phyloP scores from a whole-genome alignment of 139 green algal species.

The Astrephomene gubernaculifera region DNA sequence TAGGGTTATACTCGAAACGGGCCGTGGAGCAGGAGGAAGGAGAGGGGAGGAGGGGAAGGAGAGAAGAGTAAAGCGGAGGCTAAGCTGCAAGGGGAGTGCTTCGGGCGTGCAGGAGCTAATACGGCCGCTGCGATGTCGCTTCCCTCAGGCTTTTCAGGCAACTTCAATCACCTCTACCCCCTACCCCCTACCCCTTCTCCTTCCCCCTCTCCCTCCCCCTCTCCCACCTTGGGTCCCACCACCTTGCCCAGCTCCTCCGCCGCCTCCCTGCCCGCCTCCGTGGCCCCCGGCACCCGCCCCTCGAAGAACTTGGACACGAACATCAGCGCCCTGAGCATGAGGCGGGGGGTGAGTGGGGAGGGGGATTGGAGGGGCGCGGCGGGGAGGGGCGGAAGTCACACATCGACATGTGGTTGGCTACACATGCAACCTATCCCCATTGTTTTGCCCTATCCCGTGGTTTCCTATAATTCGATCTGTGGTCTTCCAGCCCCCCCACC shows the following conservation, averaged over 20 bases:
- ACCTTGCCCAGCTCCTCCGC: conserved; percentile 66
- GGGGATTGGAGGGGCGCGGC: neutral
- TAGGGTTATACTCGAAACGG: no score
- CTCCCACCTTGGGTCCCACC: conserved; percentile 64
- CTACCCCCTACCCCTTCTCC: no score
- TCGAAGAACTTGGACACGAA: conserved; percentile 83
- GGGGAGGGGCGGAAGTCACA: neutral
- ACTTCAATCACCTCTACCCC: no score
- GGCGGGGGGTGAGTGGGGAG: neutral
- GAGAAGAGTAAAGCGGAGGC: no score
- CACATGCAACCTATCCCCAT: neutral
- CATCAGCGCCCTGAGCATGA: conserved; percentile 68
- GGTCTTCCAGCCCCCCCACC: neutral
- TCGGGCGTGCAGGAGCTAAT: no score
- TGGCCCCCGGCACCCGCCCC: conserved; percentile 64
- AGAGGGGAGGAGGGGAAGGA: no score
- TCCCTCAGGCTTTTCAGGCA: no score
- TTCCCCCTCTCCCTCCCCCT: no score
- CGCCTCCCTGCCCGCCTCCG: conserved; percentile 35
- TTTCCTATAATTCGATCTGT: neutral
- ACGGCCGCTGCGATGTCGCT: no score
- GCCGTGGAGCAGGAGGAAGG: no score
- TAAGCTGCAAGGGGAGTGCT: no score
- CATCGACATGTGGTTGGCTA: neutral
- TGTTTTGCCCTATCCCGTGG: neutral